Evolutionary conservation across 1,284 basidiomycete species (phyloP).

Genomic region (Rhodotorula sp.): DNA sequence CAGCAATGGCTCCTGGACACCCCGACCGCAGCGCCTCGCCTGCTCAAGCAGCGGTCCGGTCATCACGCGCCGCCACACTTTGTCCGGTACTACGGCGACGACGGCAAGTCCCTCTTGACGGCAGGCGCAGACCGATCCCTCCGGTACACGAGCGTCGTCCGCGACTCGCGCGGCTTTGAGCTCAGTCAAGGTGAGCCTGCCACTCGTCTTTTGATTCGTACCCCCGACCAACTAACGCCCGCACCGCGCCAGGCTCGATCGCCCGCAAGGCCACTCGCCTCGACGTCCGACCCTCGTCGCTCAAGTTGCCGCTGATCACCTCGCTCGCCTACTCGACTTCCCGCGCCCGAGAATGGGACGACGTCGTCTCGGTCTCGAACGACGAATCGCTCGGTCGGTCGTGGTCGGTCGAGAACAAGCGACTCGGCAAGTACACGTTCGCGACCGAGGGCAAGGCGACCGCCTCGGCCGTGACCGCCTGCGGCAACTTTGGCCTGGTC

Average conservation of each 20-base stretch:
- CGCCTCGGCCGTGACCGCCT: constrained; percentile 85
- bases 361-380: constrained; percentile 83
- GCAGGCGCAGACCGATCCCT: constrained; percentile 76
- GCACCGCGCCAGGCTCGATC: constrained; percentile 62
- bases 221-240: background rate
- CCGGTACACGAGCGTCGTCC: constrained; percentile 84
- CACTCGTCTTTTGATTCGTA: too few species aligned
- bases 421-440: constrained; percentile 68
- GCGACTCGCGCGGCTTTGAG: constrained; percentile 90
- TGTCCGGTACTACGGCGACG: constrained; percentile 91
- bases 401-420: constrained; percentile 82
- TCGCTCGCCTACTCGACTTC: constrained; percentile 35
- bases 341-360: constrained; percentile 76
- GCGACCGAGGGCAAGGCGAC: constrained; percentile 50
- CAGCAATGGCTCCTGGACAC: constrained; percentile 99
- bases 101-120: constrained; percentile 90
- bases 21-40: constrained; percentile 73
- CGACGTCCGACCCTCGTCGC: constrained; percentile 71
- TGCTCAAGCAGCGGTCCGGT: constrained; percentile 88
- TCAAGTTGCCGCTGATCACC: constrained; percentile 57
- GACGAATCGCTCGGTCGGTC: constrained; percentile 72
- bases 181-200: constrained; percentile 74
- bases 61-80: constrained; percentile 88
- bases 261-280: constrained; percentile 77
- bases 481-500: constrained; percentile 91